phyloP scores from a whole-genome alignment of 345 rosid genomes.

The Eucalyptus erythrocorys region DNA sequence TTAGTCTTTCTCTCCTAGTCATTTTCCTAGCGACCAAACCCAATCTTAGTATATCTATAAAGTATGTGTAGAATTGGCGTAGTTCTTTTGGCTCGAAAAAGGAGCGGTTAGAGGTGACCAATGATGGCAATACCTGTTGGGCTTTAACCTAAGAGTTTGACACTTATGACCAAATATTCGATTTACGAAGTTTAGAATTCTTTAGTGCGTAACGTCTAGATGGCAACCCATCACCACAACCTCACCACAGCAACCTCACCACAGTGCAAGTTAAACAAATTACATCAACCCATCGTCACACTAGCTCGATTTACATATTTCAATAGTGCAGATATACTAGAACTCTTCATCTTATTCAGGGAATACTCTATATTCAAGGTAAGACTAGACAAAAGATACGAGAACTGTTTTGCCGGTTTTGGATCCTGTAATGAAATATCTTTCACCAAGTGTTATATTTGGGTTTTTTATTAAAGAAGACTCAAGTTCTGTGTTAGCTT shows the following conservation, averaged over 20 bases:
- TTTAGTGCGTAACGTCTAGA: not conserved
- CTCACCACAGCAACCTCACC: not conserved
- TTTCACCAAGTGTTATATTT: no score
- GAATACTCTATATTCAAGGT: not conserved
- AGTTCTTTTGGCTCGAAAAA: not conserved
- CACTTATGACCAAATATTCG: not conserved
- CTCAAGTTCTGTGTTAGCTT: accelerated
- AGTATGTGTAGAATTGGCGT: not conserved
- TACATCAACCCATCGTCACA: not conserved
- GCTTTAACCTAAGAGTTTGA: not conserved
- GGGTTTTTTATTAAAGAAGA: no score
- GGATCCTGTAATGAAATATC: accelerated
- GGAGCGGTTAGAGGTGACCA: not conserved
- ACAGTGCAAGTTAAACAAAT: not conserved
- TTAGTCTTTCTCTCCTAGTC: not conserved
- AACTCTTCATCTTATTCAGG: not conserved
- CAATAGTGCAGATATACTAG: not conserved
- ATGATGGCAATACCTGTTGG: not conserved
- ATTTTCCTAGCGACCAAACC: not conserved
- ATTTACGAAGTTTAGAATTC: not conserved
- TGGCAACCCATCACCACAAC: not conserved
- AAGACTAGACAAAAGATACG: not conserved
- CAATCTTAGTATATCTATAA: not conserved
- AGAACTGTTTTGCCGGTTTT: not conserved
- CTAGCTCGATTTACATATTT: not conserved